These are phyloP conservation scores for Zygosaccharomyces bisporus DNA, from an alignment of 805 yeast genomes.

Conservation along the genomic window DNA sequence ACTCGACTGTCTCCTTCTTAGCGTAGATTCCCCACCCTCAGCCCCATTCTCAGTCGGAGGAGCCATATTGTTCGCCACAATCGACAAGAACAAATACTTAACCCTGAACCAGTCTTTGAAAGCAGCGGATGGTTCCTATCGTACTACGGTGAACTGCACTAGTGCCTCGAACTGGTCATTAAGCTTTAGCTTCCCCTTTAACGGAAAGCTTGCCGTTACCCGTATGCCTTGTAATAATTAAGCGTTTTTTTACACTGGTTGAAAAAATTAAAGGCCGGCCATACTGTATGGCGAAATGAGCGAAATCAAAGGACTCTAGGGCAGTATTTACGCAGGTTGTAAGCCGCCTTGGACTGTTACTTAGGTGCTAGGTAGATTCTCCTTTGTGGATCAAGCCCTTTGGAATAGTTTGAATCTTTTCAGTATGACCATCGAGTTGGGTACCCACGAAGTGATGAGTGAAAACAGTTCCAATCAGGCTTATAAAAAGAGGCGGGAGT, in stretches of 20 bases:
- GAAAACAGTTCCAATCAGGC: conserved; percentile 6
- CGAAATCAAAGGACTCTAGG: neutral
- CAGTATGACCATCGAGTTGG: conserved; percentile 23
- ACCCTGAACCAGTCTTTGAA: conserved; percentile 3
- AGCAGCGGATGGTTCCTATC: neutral
- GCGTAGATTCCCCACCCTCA: conserved; percentile 14
- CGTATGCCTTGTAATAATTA: conserved; percentile 3
- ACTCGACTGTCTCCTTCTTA: conserved; percentile 9
- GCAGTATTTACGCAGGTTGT: conserved; percentile 1
- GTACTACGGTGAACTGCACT: neutral
- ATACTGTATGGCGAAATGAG: neutral
- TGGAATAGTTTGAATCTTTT: neutral
- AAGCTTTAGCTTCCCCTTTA: conserved; percentile 7
- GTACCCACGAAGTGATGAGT: conserved; percentile 15
- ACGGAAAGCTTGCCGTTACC: neutral
- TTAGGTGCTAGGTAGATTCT: neutral
- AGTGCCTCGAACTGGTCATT: neutral
- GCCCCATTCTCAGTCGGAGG: conserved; percentile 15
- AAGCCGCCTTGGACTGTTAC: neutral
- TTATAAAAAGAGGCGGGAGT: neutral
- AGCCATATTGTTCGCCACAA: conserved; percentile 26
- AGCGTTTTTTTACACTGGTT: neutral
- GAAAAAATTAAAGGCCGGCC: neutral
- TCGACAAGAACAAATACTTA: conserved; percentile 5
- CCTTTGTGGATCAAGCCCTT: neutral